phyloP scores from a whole-genome alignment of 257 asterid genomes.

The Rehmannia glutinosa region DNA sequence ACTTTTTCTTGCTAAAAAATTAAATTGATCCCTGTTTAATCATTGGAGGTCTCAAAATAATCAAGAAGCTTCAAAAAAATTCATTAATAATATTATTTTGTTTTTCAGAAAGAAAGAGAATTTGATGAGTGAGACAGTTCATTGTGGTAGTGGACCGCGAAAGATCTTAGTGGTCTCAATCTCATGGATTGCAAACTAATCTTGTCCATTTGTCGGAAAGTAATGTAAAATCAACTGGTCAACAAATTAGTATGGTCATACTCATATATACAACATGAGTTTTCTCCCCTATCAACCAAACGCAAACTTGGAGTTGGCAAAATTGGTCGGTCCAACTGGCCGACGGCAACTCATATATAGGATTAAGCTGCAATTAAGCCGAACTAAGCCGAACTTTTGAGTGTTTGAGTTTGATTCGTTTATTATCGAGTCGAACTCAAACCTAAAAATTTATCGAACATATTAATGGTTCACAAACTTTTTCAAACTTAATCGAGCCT shows the following conservation, averaged over 20 bases:
- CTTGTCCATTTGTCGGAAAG: constrained; percentile 26
- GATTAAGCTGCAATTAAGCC: no score
- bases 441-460: no score
- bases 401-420: no score
- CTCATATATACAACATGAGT: neutral
- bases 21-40: no score
- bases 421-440: no score
- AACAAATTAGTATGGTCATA: neutral
- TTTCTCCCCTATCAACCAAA: neutral
- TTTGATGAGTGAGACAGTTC: constrained; percentile 24
- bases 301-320: no score
- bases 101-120: constrained; percentile 6
- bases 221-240: neutral
- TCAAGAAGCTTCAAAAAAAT: neutral
- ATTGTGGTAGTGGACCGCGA: constrained; percentile 19
- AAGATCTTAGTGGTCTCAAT: constrained; percentile 28
- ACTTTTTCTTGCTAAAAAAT: no score
- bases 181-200: constrained; percentile 20
- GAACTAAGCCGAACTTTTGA: no score
- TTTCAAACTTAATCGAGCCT: no score
- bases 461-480: no score
- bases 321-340: no score
- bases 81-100: neutral
- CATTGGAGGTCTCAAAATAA: neutral
- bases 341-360: no score